phyloP scores from a whole-genome alignment of 257 asterid species.

The Solanum etuberosum region DNA sequence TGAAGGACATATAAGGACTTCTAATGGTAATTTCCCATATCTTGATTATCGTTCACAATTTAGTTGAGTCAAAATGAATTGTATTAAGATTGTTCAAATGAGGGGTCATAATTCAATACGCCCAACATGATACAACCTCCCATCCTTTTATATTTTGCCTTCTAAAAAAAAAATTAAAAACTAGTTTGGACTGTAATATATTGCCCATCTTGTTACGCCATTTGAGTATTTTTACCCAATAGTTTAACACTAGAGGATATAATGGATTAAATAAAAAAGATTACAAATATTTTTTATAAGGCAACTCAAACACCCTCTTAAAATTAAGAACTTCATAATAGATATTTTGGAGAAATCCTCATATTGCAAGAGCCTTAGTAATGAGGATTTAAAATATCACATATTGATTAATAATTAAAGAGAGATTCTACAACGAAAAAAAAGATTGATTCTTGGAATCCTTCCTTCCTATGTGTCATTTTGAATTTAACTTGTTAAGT shows the following conservation, averaged over 20 bases:
- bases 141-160: neutral
- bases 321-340: neutral
- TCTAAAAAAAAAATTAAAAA: neutral
- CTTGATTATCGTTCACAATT: neutral
- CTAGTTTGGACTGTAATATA: neutral
- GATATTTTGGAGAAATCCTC: neutral
- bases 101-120: neutral
- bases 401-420: too few relatives aligned
- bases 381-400: neutral
- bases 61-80: neutral
- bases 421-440: too few relatives aligned
- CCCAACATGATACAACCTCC: neutral
- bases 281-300: neutral
- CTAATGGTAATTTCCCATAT: neutral
- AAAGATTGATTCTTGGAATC: too few relatives aligned
- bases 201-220: neutral
- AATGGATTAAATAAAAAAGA: neutral
- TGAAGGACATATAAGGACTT: conserved; percentile 8
- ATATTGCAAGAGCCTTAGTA: too few relatives aligned
- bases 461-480: too few relatives aligned
- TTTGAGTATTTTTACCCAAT: neutral
- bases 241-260: neutral
- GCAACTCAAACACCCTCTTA: neutral
- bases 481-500: too few relatives aligned
- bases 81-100: neutral